These are phyloP conservation scores for Delonix regia DNA, from an alignment of 306 rosid species.

Conservation along the genomic window DNA sequence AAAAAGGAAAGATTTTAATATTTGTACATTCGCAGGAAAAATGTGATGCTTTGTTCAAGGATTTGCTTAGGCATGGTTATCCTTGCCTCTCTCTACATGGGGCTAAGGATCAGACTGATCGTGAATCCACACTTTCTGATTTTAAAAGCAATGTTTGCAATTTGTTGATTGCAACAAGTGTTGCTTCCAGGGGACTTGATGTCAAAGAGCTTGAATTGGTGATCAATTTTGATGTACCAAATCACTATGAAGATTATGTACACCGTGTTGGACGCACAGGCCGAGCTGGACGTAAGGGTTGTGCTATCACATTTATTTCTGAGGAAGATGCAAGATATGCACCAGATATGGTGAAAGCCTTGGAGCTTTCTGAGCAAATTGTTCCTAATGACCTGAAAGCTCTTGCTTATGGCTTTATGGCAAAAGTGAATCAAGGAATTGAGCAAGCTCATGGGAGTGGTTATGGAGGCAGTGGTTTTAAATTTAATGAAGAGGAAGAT, in stretches of 20 bases:
- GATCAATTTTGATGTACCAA: slow-evolving; percentile 85
- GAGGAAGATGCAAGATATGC: slow-evolving; percentile 91
- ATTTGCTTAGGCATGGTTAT: slow-evolving; percentile 84
- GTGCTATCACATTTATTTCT: slow-evolving; percentile 86
- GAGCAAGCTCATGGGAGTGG: slow-evolving; percentile 97
- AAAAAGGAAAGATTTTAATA: slow-evolving; percentile 86
- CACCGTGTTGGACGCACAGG: slow-evolving; percentile 98
- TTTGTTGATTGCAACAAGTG: slow-evolving; percentile 82
- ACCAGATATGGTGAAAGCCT: slow-evolving; percentile 85
- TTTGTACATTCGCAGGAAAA: slow-evolving; percentile 94
- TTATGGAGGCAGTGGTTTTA: slow-evolving; percentile 96
- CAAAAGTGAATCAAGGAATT: slow-evolving; percentile 80
- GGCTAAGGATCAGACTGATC: slow-evolving; percentile 91
- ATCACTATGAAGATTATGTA: slow-evolving; percentile 96
- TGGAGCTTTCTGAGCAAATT: slow-evolving; percentile 91
- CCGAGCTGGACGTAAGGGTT: slow-evolving; percentile 94
- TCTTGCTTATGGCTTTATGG: slow-evolving; percentile 77
- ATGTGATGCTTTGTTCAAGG: slow-evolving; percentile 87
- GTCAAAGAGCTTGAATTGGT: slow-evolving; percentile 97
- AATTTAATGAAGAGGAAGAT: slow-evolving; percentile 95
- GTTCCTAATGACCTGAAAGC: slow-evolving; percentile 88
- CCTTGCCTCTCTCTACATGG: slow-evolving; percentile 94
- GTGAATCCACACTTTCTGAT: slow-evolving; percentile 90
- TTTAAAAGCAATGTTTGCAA: slow-evolving; percentile 89
- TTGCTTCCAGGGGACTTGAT: slow-evolving; percentile 93